Evolutionary conservation across 2,329 filamentous ascomycete species (phyloP), one percentile per base, ranked within the genome.

Genomic region (Trichoderma sp.): DNA sequence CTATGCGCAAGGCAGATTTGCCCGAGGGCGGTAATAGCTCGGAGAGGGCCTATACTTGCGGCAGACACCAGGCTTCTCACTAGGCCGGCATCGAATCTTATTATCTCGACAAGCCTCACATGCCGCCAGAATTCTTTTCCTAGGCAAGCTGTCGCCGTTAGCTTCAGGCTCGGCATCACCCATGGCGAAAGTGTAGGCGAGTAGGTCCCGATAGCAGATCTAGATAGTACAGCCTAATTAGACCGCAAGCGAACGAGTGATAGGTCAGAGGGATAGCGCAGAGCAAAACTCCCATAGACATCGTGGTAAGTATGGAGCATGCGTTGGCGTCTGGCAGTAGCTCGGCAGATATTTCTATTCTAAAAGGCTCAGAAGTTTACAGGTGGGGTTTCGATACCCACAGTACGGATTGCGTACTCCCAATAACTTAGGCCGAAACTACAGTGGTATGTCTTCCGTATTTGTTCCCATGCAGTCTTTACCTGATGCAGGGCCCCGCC

Each of bases 41-140:
- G 3, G 1, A 19, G 29, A 37, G 54, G 54, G 42, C 22, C 32
- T 70, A 67, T 78, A 86, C 85, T 83, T 83, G 74, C 80, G 82
- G 72, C 85, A 87, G 34, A 84, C 83, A 12, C 80, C 80, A 3
- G 80, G 75, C 71, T 83, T 81, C 29, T 79, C 78, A 68, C 82
- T 83, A 5, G 82, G 76, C 69, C 82, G 81, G 70, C 85, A 87
- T 67, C 83, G 85, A 25, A 86, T 79, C 76, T 87, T 87, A 67
- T 84, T 83, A 12, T 76, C 78, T 64, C 85, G 78, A 70, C 85
- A 87, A 2, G 84, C 82, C 74, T 87, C 85, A 67, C 85, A 87
- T 22, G 85, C 79, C 77, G 87, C 79, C 19, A 73, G 73, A 17
- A 74, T 58, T 48, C 76, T 73, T 69, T 77, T 64, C 29, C 58